These are phyloP conservation scores for Leptodontidium sp. DNA, from an alignment of 2,329 filamentous ascomycete species.

Conservation along the genomic window DNA sequence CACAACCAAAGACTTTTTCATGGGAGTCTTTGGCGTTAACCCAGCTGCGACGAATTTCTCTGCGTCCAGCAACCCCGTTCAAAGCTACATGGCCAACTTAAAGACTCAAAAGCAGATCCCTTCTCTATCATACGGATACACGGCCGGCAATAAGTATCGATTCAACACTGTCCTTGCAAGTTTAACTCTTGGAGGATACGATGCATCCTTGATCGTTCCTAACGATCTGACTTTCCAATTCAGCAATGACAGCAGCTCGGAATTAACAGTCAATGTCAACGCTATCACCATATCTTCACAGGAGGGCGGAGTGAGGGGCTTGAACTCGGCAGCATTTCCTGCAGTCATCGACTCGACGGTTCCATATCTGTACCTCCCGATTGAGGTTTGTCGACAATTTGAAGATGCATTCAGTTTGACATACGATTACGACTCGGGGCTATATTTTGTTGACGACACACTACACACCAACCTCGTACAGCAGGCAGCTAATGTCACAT, in stretches of 20 bases:
- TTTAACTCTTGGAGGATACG: constrained; percentile 49
- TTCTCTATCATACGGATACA: constrained; percentile 54
- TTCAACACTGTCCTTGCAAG: constrained; percentile 36
- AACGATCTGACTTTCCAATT: constrained; percentile 51
- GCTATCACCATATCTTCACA: constrained; percentile 41
- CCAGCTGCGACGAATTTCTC: constrained; percentile 37
- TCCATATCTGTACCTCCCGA: constrained; percentile 51
- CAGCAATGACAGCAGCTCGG: constrained; percentile 48
- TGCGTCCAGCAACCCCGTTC: constrained; percentile 30
- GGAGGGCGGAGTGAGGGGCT: constrained; percentile 23
- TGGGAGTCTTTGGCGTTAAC: constrained; percentile 41
- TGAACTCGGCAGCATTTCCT: constrained; percentile 32
- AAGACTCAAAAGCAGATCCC: constrained; percentile 50
- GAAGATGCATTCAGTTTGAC: constrained; percentile 48
- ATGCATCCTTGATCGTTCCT: constrained; percentile 50
- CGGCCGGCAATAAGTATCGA: constrained; percentile 53
- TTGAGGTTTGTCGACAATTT: constrained; percentile 48
- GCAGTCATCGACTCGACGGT: constrained; percentile 51
- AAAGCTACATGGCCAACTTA: constrained; percentile 50
- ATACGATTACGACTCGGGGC: constrained; percentile 47
- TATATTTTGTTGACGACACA: constrained; percentile 49
- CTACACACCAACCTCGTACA: constrained; percentile 39
- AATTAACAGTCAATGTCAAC: constrained; percentile 51
- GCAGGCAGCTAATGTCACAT: constrained; percentile 48
- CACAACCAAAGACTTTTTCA: constrained; percentile 42